Base-by-base conservation (phyloP, 1,139 yeast species). In the Saccharomyces hybrid region DNA sequence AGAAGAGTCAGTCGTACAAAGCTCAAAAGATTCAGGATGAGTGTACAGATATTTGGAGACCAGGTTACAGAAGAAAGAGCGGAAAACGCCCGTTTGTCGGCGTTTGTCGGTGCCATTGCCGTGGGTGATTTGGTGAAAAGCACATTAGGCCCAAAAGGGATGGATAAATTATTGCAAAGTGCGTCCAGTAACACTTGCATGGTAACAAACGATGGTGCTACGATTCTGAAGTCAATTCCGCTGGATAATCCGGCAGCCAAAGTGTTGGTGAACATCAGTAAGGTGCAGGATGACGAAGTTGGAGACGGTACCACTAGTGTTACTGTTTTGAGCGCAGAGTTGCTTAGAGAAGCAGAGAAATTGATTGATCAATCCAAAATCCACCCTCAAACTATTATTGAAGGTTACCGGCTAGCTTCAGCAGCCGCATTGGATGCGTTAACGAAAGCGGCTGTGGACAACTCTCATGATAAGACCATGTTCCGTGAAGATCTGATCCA, bases 301-400 rank as follows among this genome's bases (percentile, higher is more conserved):
- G 99, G 99, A 54, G 99, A 93, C 71, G 99, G 99, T 61, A 93
- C 99, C 49, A 93, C 99, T 0, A 88, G 96, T n/a, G 99, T 93
- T 34, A 90, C 98, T 0, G 97, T 93, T n/a, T 76, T 93, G 56
- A 82, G 95, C 52, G 93, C 97, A 13, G 99, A 93, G 73, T 78
- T 93, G 58, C 78, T 93, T 62, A 83, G 96, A 69, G 98, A 95
- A 73, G 98, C 99, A 34, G 99, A 95, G 73, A 85, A 85, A 69
- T 80, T 93, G 61, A 86, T 93, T 55, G 96, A 90, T 61, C 88
- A 85, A 70, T 61, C 63, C n/a, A 91, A 87, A 70, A 93, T 93
- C 58, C 99, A 95, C 72, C 99, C 99, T 34, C 99, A 93, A 72
- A 93, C 97, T 2, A 91, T 93, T 65, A 90, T 93, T 63, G 96